phyloP scores from a whole-genome alignment of 495 filamentous ascomycete genomes.

The Penicillium lividum region DNA sequence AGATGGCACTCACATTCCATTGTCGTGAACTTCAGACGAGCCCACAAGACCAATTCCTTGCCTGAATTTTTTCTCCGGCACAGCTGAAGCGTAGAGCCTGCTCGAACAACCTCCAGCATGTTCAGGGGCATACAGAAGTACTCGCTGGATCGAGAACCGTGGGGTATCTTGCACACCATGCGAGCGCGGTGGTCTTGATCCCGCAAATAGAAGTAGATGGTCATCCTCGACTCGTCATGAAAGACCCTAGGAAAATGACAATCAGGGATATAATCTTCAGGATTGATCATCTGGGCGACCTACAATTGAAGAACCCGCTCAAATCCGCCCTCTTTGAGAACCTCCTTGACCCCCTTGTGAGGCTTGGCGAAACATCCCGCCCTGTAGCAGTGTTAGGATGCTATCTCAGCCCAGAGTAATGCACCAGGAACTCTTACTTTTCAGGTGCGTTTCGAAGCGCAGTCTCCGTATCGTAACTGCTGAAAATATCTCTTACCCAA shows the following conservation, averaged over 20 bases:
- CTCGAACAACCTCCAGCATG: conserved; percentile 53
- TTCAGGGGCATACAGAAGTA: conserved; percentile 54
- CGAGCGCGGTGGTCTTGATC: conserved; percentile 55
- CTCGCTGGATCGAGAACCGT: conserved; percentile 34
- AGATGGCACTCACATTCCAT: conserved; percentile 53
- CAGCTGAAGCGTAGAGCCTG: conserved; percentile 55
- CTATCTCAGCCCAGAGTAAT: not conserved
- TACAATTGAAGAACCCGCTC: conserved; percentile 49
- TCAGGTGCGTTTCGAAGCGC: conserved; percentile 39
- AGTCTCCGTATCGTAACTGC: conserved; percentile 38
- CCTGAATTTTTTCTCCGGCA: conserved; percentile 49
- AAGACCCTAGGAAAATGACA: conserved; percentile 31
- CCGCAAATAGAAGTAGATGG: conserved; percentile 57
- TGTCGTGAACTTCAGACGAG: conserved; percentile 55
- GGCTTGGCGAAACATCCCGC: conserved; percentile 51
- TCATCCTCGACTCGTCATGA: conserved; percentile 46
- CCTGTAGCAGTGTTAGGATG: conserved; percentile 26
- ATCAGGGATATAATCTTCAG: not conserved
- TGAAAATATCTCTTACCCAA: conserved; percentile 56
- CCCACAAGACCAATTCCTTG: conserved; percentile 52
- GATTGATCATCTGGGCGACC: conserved; percentile 10
- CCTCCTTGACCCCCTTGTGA: conserved; percentile 36
- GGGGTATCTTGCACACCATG: conserved; percentile 55
- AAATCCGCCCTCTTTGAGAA: conserved; percentile 39
- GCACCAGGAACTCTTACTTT: conserved; percentile 33